Base-by-base conservation (phyloP, 257 asterid species). In the Solanum phureja region DNA sequence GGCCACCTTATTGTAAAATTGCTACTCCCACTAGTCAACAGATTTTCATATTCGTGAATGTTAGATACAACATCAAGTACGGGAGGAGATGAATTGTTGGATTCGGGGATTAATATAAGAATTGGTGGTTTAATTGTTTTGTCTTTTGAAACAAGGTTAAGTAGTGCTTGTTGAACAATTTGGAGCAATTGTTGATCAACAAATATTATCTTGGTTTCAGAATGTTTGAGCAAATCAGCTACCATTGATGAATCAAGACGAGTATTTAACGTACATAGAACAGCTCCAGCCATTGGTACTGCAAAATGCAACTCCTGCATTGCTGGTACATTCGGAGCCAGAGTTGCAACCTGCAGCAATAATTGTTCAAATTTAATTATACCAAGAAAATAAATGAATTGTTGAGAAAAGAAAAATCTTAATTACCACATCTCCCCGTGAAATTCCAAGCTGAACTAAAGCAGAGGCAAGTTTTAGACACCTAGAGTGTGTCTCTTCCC, bases 301-400 rank as follows among this genome's bases (percentile, higher is more conserved):
- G 24, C 77, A 71, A 71, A 71, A 71, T 71, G 77, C 24, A 71
- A 23, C 24, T 31, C 77, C 24, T 71, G 90, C 90, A 91, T 75
- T 23, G 91, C 93, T 64, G 93, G 93, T 69, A 91, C 81, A 79
- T 91, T 91, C 6, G 93, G 93, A n/a, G 93, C 93, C 84, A 91
- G 87, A 12, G 84, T 86, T 13, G 93, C 91, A 72, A 89, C 91
- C 93, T 91, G 12, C 24, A 31, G 12, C 24, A 31, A 72, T 31
- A 18, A 34, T 72, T 72, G 44, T 33, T 72, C 42, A 33, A 72
- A 72, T 69, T 31, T 27, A 27, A 66, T 66, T 12, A 49, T 66
- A 24, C 29, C 38, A 69, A 52, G 8, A 16, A 52, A 52, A 66
- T 12, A 66, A 69, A 69, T 68, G 11, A 16, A 52, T 42, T 42